A percentile compares a stretch with the other conserved stretches of the same genome.
These are phyloP conservation scores for Sicyos baderoa DNA, from an alignment of 306 rosid species.

Conservation along the genomic window DNA sequence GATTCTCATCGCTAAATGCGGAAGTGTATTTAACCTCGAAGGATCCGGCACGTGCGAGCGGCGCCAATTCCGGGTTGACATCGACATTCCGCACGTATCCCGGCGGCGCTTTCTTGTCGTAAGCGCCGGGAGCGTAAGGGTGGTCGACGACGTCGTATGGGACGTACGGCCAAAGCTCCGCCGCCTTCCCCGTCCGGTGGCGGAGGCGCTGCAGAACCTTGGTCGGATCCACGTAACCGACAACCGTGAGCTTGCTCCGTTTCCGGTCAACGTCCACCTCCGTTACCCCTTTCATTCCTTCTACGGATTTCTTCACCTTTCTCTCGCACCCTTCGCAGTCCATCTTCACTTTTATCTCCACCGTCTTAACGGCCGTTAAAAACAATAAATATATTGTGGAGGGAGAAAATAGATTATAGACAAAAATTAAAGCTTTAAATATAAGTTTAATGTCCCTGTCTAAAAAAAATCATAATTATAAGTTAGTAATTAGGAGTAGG, in stretches of 20 bases:
- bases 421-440: too few relatives aligned
- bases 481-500: too few relatives aligned
- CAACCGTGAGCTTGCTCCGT: conserved; percentile 38
- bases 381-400: too few relatives aligned
- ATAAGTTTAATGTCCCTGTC: too few relatives aligned
- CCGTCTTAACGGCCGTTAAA: background rate
- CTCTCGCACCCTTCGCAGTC: conserved; percentile 44
- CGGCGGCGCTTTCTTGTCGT: conserved; percentile 48
- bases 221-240: conserved; percentile 34
- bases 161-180: conserved; percentile 43
- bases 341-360: conserved; percentile 50
- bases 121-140: conserved; percentile 37
- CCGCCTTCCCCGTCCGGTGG: conserved; percentile 43
- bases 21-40: conserved; percentile 35
- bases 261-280: conserved; percentile 36
- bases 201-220: conserved; percentile 34
- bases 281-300: conserved; percentile 45
- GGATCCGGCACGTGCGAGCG: conserved; percentile 38
- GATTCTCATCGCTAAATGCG: conserved; percentile 49
- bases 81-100: conserved; percentile 43
- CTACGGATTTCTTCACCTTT: conserved; percentile 34
- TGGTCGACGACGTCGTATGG: conserved; percentile 42
- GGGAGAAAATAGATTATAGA: background rate
- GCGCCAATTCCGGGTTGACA: conserved; percentile 25
- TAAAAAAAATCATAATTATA: too few relatives aligned